Evolutionary conservation across 2,329 filamentous ascomycete species (phyloP).

Genomic region (Alternaria postmessia): DNA sequence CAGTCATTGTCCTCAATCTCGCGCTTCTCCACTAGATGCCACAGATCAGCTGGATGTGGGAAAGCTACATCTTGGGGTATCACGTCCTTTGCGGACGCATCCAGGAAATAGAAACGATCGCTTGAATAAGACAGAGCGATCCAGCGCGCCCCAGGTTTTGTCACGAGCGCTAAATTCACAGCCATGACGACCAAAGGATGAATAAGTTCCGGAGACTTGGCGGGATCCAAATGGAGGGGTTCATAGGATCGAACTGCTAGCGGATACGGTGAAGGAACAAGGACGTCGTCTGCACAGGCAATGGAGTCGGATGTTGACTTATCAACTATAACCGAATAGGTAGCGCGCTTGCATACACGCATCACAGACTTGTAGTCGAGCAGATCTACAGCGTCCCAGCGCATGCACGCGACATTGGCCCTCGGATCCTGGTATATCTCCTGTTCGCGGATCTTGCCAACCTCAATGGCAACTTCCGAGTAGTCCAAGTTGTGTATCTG

Average conservation of each 20-base stretch:
- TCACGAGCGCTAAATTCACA: conserved; percentile 51
- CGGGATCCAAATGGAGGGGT: conserved; percentile 2
- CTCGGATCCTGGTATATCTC: conserved; percentile 25
- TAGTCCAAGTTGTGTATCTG: conserved; percentile 53
- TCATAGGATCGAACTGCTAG: conserved; percentile 20
- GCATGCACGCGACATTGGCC: conserved; percentile 24
- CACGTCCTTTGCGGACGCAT: conserved; percentile 15
- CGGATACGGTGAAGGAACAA: conserved; percentile 42
- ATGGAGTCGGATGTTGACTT: conserved; percentile 52
- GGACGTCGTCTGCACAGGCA: conserved; percentile 46
- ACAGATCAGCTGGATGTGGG: conserved; percentile 49
- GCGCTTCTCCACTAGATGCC: conserved; percentile 48
- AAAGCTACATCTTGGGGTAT: conserved; percentile 41
- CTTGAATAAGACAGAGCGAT: conserved; percentile 51
- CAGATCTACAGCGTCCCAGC: conserved; percentile 46
- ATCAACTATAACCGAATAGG: conserved; percentile 48
- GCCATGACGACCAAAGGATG: conserved; percentile 52
- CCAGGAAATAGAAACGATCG: conserved; percentile 51
- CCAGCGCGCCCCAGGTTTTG: conserved; percentile 50
- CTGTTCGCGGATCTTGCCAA: conserved; percentile 42
- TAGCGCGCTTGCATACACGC: conserved; percentile 24
- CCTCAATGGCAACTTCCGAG: conserved; percentile 45
- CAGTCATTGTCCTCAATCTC: conserved; percentile 38
- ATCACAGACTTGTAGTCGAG: conserved; percentile 47
- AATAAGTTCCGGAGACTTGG: conserved; percentile 27